A percentile compares a stretch with the other conserved stretches of the same genome.
phyloP scores from a whole-genome alignment of 139 green algal species.

The Yamagishiella unicocca region DNA sequence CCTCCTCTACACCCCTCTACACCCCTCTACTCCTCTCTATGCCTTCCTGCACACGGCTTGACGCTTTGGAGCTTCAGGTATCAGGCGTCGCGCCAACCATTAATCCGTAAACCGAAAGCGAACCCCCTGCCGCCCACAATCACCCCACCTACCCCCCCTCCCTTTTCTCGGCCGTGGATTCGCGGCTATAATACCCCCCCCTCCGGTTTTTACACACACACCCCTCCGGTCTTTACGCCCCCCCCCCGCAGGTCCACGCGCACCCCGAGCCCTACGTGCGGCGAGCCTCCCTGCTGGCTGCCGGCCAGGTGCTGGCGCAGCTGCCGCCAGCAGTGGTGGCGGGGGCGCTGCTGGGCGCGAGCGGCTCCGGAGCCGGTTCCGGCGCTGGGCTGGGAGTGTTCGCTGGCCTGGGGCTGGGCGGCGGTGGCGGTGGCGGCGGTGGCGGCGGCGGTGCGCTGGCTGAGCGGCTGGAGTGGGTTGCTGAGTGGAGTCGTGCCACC shows the following conservation, averaged over 20 bases:
- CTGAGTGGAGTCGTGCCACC: background rate
- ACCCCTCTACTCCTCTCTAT: too few relatives aligned
- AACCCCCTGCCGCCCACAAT: too few relatives aligned
- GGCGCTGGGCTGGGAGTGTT: background rate
- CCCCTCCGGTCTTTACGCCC: background rate
- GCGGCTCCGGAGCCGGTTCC: background rate
- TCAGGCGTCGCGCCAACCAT: too few relatives aligned
- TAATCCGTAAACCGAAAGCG: too few relatives aligned
- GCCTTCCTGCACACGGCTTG: too few relatives aligned
- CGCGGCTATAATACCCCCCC: too few relatives aligned
- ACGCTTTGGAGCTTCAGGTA: too few relatives aligned
- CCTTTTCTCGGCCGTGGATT: too few relatives aligned
- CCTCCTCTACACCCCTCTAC: too few relatives aligned
- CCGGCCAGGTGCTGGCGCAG: slow-evolving; percentile 61
- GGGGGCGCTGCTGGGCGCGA: slow-evolving; percentile 55
- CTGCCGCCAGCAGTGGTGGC: slow-evolving; percentile 70
- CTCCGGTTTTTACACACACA: too few relatives aligned
- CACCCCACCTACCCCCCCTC: too few relatives aligned
- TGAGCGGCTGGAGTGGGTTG: slow-evolving; percentile 40
- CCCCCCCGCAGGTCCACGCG: slow-evolving; percentile 50
- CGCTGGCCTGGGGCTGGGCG: background rate
- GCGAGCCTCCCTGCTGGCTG: slow-evolving; percentile 74
- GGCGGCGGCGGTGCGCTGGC: slow-evolving; percentile 1
- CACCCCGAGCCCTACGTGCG: slow-evolving; percentile 80
- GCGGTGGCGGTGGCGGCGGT: background rate